Base-by-base conservation (phyloP, 192 early-diverging fungal genomes). In the Geranomyces variabilis region DNA sequence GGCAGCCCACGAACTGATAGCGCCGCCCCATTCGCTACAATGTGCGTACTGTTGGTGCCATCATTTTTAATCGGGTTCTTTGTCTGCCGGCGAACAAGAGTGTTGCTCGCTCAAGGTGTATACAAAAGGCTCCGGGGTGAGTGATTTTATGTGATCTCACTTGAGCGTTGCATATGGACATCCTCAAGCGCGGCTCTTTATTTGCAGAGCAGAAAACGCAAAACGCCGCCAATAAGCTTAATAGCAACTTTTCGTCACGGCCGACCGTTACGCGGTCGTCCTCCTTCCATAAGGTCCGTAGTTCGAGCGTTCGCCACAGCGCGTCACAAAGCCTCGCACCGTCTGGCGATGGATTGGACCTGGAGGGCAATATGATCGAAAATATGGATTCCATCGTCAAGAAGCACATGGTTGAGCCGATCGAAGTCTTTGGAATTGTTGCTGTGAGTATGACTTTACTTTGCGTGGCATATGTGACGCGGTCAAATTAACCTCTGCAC, bases 41-140 rank as follows among this genome's bases (percentile, higher is more conserved):
- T 73, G n/a, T 73, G 71, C 51, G 7, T 66, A 28, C 36, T 65
- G 28, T 14, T 73, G 0, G 53, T 66, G 10, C 71, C 71, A 5
- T 44, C 15, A 17, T 73, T 73, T 58, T n/a, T 36, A 17, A 28
- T 44, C 14, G 67, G 67, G 31, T 56, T 43, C 26, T 19, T 59
- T 19, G 17, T 55, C 28, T 58, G 55, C 34, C 29, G 29, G 7
- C 7, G 6, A 14, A 28, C 24, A 21, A 1, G 67, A 58, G 10
- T 4, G 13, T 4, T 1, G 1, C 34, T 69, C 7, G 49, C 22
- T 19, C 30, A 43, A 22, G 67, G 67, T 44, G 67, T 69, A 19
- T 69, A 69, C 29, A 19, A 4, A 9, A 1, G 67, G n/a, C 21
- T 69, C 10, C 58, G 58, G 5, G 51, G 51, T 53, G 15, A 6